phyloP scores from a whole-genome alignment of 140 eudicot species.

The Flaveria floridana region DNA sequence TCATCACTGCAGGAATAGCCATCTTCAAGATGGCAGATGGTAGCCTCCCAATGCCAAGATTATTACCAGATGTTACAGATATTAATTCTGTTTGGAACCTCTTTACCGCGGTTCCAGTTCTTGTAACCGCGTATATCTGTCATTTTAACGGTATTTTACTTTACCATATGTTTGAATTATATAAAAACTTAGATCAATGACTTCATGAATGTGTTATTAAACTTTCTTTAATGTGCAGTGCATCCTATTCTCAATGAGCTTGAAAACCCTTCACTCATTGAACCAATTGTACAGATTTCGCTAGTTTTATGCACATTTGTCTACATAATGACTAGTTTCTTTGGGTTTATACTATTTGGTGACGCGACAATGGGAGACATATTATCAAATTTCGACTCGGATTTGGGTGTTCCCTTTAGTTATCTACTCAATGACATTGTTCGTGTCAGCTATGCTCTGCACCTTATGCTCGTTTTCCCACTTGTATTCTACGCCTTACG shows the following conservation, averaged over 20 bases:
- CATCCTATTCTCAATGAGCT: constrained; percentile 76
- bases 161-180: not conserved
- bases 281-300: constrained; percentile 55
- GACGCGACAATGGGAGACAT: constrained; percentile 72
- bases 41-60: constrained; percentile 48
- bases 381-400: constrained; percentile 67
- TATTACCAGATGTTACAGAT: constrained; percentile 59
- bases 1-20: constrained; percentile 51
- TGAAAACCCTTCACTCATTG: constrained; percentile 52
- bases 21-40: constrained; percentile 49
- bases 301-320: constrained; percentile 56
- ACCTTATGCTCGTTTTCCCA: constrained; percentile 87
- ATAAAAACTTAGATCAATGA: not conserved
- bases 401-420: constrained; percentile 63
- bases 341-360: constrained; percentile 75
- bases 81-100: constrained; percentile 56
- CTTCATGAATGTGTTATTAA: not conserved
- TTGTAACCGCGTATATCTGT: constrained; percentile 74
- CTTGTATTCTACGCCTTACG: constrained; percentile 59
- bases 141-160: constrained; percentile 69
- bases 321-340: constrained; percentile 70
- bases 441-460: constrained; percentile 80
- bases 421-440: constrained; percentile 57
- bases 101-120: constrained; percentile 80
- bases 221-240: constrained; percentile 47